A percentile compares a stretch with the other conserved stretches of the same genome.
Evolutionary conservation across 2,329 filamentous ascomycete genomes (phyloP).

Genomic region (Trematosphaeria pertusa): DNA sequence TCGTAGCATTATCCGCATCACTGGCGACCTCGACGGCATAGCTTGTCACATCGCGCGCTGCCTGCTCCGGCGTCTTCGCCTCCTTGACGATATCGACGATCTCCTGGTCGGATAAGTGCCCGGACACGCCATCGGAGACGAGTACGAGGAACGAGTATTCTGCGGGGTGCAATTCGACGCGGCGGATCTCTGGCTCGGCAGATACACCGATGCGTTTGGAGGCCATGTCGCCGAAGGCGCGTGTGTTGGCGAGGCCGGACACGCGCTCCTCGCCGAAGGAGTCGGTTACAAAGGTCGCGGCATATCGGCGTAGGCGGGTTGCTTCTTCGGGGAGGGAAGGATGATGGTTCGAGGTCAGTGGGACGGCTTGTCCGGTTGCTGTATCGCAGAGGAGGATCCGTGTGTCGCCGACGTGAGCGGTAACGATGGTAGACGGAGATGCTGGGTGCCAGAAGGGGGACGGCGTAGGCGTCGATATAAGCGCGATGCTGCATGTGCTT

Average conservation of each 20-base stretch:
- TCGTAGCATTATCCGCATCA: conserved; percentile 70
- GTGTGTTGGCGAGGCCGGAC: conserved; percentile 89
- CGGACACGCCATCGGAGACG: conserved; percentile 87
- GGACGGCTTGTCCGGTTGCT: conserved; percentile 76
- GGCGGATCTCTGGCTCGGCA: conserved; percentile 87
- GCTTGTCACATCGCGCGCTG: conserved; percentile 76
- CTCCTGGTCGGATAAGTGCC: conserved; percentile 87
- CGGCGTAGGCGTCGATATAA: conserved; percentile 91
- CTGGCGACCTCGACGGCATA: conserved; percentile 84
- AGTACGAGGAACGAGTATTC: conserved; percentile 91
- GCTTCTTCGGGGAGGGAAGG: conserved; percentile 87
- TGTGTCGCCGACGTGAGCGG: conserved; percentile 93
- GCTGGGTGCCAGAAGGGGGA: conserved; percentile 95
- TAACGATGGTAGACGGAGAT: conserved; percentile 80
- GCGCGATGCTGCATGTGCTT: conserved; percentile 85
- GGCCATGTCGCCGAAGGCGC: conserved; percentile 90
- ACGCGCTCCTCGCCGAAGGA: conserved; percentile 98
- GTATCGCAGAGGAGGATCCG: conserved; percentile 90
- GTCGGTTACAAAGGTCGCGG: conserved; percentile 87
- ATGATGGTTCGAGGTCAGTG: conserved; percentile 90
- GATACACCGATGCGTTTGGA: conserved; percentile 93
- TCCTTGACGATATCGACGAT: conserved; percentile 97
- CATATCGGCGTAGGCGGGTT: conserved; percentile 82
- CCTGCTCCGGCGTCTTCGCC: conserved; percentile 87
- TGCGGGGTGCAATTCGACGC: conserved; percentile 79